phyloP scores from a whole-genome alignment of 2,329 filamentous ascomycete species.

The Diaporthe amygdali region DNA sequence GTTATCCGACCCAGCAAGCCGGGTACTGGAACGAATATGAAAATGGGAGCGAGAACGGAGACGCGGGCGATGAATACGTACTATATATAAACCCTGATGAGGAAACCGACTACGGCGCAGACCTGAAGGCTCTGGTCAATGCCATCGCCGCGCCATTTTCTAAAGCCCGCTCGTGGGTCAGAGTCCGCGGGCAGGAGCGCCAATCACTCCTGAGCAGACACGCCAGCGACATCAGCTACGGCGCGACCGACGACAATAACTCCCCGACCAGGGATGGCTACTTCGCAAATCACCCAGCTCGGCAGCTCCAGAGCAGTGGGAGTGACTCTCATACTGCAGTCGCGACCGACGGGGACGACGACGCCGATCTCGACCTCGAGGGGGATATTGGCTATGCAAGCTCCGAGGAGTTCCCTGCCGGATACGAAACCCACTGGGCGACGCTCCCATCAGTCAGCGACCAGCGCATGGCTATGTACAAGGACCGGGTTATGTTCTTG shows the following conservation, averaged over 20 bases:
- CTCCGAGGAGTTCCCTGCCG: slow-evolving; percentile 54
- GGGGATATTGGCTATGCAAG: slow-evolving; percentile 48
- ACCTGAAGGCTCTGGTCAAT: slow-evolving; percentile 63
- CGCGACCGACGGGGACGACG: slow-evolving; percentile 51
- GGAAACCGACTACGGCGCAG: slow-evolving; percentile 55
- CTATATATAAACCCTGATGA: slow-evolving; percentile 78
- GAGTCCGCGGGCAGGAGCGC: slow-evolving; percentile 31
- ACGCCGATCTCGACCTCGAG: slow-evolving; percentile 30
- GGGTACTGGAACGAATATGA: slow-evolving; percentile 91
- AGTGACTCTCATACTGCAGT: slow-evolving; percentile 25
- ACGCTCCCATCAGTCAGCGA: slow-evolving; percentile 56
- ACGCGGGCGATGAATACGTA: slow-evolving; percentile 66
- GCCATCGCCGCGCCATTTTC: slow-evolving; percentile 55
- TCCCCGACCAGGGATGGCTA: slow-evolving; percentile 24
- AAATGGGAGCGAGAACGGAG: slow-evolving; percentile 72
- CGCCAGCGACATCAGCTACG: slow-evolving; percentile 27
- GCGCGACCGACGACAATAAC: slow-evolving; percentile 30
- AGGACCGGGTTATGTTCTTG: slow-evolving; percentile 61
- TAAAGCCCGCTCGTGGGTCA: slow-evolving; percentile 59
- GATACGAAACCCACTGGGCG: slow-evolving; percentile 61
- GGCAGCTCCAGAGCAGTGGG: slow-evolving; percentile 35
- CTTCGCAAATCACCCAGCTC: slow-evolving; percentile 35
- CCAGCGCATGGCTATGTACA: slow-evolving; percentile 54
- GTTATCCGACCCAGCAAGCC: slow-evolving; percentile 29
- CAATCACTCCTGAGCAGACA: slow-evolving; percentile 31